These are phyloP conservation scores for Urtica urens DNA, from an alignment of 306 rosid genomes.

Conservation along the genomic window DNA sequence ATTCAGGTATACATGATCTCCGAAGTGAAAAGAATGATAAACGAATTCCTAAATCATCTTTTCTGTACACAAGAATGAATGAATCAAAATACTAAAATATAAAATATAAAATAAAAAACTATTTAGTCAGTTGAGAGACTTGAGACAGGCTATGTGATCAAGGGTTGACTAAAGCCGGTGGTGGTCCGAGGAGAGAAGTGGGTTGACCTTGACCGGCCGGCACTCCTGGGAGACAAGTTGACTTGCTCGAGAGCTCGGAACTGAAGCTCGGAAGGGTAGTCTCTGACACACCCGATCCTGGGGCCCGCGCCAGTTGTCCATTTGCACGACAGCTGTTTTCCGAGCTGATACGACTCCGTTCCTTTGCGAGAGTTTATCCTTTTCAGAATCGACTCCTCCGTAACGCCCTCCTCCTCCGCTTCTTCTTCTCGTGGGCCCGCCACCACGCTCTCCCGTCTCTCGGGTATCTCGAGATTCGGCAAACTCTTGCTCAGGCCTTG, in stretches of 20 bases:
- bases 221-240: constrained; percentile 66
- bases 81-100: constrained; percentile 28
- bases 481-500: constrained; percentile 32
- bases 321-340: constrained; percentile 82
- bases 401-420: constrained; percentile 35
- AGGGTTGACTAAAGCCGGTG: constrained; percentile 23
- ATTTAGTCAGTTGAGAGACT: constrained; percentile 21
- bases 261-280: constrained; percentile 82
- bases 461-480: constrained; percentile 52
- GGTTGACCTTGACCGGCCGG: constrained; percentile 22
- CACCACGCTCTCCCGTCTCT: constrained; percentile 17
- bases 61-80: constrained; percentile 49
- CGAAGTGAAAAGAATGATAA: constrained; percentile 27
- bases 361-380: constrained; percentile 74
- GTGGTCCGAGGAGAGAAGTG: constrained; percentile 25
- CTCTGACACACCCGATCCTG: constrained; percentile 82
- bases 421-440: constrained; percentile 28
- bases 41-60: constrained; percentile 29
- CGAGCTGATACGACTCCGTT: constrained; percentile 68
- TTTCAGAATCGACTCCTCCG: constrained; percentile 56
- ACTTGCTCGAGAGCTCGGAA: constrained; percentile 77
- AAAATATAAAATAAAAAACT: constrained; percentile 16
- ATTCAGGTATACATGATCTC: constrained; percentile 24
- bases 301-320: constrained; percentile 99
- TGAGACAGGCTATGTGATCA: too few relatives aligned